phyloP scores from a whole-genome alignment of 768 basidiomycete genomes.

The Tricholoma saponaceum region DNA sequence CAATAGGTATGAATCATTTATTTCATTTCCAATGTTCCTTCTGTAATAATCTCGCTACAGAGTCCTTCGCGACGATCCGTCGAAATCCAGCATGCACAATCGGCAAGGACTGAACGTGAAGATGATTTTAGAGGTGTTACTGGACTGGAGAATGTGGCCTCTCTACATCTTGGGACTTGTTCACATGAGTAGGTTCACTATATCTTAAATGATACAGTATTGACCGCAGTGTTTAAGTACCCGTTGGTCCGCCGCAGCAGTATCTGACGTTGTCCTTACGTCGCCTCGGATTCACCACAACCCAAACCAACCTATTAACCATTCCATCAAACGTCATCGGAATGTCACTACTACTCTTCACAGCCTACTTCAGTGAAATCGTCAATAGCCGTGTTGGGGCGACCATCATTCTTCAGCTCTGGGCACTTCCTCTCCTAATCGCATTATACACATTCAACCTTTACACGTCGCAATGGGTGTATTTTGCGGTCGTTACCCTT shows the following conservation, averaged over 20 bases:
- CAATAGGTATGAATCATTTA: constrained; percentile 32
- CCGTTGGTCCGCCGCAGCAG: constrained; percentile 52
- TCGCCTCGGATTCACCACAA: constrained; percentile 60
- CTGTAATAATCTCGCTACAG: constrained; percentile 13
- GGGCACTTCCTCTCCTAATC: constrained; percentile 60
- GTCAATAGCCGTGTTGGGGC: constrained; percentile 54
- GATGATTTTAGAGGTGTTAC: constrained; percentile 48
- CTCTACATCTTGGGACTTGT: constrained; percentile 53
- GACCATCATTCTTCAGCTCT: constrained; percentile 51
- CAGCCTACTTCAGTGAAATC: constrained; percentile 49
- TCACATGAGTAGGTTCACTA: constrained; percentile 41
- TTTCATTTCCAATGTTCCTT: neutral
- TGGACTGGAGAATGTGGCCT: constrained; percentile 65
- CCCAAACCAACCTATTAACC: constrained; percentile 56
- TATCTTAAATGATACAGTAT: neutral
- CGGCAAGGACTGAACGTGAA: constrained; percentile 51
- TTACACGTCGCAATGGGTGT: constrained; percentile 51
- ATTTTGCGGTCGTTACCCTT: constrained; percentile 49
- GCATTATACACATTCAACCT: constrained; percentile 48
- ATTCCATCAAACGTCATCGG: constrained; percentile 57
- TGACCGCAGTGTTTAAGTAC: constrained; percentile 32
- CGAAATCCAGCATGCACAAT: constrained; percentile 70
- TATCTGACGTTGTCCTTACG: constrained; percentile 64
- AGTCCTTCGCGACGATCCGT: constrained; percentile 61
- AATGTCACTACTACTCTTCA: constrained; percentile 42